phyloP scores from a whole-genome alignment of 2,329 filamentous ascomycete species.

The Lecanosticta acicola region DNA sequence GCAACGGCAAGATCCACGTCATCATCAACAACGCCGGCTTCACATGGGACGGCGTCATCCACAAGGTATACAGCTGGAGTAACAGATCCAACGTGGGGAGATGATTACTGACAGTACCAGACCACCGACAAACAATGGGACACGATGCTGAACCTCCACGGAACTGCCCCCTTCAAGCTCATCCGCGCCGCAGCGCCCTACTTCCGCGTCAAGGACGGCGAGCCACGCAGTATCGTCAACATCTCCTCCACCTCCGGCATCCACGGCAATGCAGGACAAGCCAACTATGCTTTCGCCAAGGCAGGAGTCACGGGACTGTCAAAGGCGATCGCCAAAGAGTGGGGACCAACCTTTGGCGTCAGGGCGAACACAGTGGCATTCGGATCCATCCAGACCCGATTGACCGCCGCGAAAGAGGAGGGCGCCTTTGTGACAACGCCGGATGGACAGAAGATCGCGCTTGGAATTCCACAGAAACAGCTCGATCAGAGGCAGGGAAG shows the following conservation, averaged over 20 bases:
- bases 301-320: conserved; percentile 76
- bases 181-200: conserved; percentile 74
- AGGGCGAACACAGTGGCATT: conserved; percentile 80
- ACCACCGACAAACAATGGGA: conserved; percentile 91
- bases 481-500: conserved; percentile 38
- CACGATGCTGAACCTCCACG: conserved; percentile 76
- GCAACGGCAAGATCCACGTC: conserved; percentile 80
- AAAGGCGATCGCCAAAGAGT: conserved; percentile 87
- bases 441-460: conserved; percentile 66
- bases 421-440: conserved; percentile 73
- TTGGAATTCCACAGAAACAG: conserved; percentile 66
- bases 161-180: conserved; percentile 79
- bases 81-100: neutral
- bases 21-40: conserved; percentile 90
- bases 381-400: conserved; percentile 70
- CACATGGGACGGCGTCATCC: conserved; percentile 88
- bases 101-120: conserved; percentile 28
- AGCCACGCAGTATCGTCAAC: conserved; percentile 73
- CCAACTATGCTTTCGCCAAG: conserved; percentile 82
- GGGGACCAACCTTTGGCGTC: conserved; percentile 79
- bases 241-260: conserved; percentile 76
- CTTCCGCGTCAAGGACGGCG: conserved; percentile 80
- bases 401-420: conserved; percentile 79
- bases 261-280: conserved; percentile 84
- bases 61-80: conserved; percentile 54